Conservation (phyloP, 176 grass and related monocot species). For the Ensete ventricosum region DNA sequence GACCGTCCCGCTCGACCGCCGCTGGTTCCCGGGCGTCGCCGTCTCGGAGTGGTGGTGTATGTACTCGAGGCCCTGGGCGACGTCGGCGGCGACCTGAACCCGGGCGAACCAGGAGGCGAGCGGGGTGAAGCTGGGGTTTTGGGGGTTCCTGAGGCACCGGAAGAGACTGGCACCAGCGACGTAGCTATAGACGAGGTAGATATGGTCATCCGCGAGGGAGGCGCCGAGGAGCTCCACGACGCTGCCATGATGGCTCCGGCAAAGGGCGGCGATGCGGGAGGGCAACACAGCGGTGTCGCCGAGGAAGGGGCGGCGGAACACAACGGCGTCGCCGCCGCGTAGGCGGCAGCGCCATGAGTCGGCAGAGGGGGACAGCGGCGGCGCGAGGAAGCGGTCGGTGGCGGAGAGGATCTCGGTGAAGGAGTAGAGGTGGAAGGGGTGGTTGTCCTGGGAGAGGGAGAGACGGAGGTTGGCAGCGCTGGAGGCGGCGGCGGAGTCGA, state of each 20-base stretch:
- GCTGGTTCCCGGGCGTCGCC: neutral
- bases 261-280: neutral
- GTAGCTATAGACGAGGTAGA: slow-evolving; percentile 4
- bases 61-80: slow-evolving; percentile 11
- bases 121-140: slow-evolving; percentile 1
- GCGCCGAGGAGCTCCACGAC: slow-evolving; percentile 2
- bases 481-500: neutral
- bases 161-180: neutral
- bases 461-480: neutral
- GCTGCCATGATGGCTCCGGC: neutral
- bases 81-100: slow-evolving; percentile 3
- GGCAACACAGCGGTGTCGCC: neutral
- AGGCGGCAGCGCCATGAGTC: neutral
- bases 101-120: slow-evolving; percentile 6
- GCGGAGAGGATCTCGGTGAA: slow-evolving; percentile 3
- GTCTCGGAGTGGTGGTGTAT: slow-evolving; percentile 9
- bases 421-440: neutral
- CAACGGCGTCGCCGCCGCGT: neutral
- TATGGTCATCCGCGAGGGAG: neutral
- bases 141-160: slow-evolving; percentile 4
- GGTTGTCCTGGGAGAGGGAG: neutral
- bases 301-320: neutral
- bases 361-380: neutral
- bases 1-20: neutral
- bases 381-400: neutral